phyloP scores from a whole-genome alignment of 805 yeast genomes.

The Teunomyces stri region DNA sequence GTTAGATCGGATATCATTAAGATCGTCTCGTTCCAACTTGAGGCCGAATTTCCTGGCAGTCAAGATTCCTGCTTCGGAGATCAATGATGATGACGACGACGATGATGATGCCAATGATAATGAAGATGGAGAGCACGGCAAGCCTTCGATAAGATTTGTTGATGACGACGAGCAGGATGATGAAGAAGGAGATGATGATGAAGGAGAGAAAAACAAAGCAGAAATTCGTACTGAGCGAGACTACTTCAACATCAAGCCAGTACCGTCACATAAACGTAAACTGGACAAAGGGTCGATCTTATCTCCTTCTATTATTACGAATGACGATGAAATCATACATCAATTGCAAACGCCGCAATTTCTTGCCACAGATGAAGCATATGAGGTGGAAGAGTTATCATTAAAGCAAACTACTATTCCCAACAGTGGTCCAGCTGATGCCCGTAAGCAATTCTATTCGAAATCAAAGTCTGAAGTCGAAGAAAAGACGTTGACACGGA shows the following conservation, averaged over 20 bases:
- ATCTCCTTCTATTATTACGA: constrained; percentile 37
- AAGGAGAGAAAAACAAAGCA: constrained; percentile 12
- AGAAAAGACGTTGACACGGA: constrained; percentile 24
- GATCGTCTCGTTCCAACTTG: constrained; percentile 36
- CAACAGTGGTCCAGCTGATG: constrained; percentile 6
- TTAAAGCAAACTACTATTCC: not conserved
- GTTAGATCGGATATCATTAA: constrained; percentile 28
- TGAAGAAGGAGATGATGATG: constrained; percentile 12
- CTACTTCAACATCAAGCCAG: not conserved
- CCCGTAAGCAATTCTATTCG: constrained; percentile 10
- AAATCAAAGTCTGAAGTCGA: constrained; percentile 6
- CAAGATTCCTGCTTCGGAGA: constrained; percentile 65
- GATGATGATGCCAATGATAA: constrained; percentile 42
- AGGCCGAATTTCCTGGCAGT: constrained; percentile 70
- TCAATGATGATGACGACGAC: constrained; percentile 54
- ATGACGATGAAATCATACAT: constrained; percentile 34
- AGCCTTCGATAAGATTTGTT: constrained; percentile 62
- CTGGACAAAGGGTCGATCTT: constrained; percentile 9
- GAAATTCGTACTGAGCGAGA: not conserved
- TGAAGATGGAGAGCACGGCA: constrained; percentile 18
- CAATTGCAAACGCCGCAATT: constrained; percentile 36
- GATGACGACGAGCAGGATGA: constrained; percentile 35
- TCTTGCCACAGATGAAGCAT: constrained; percentile 20
- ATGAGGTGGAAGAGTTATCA: not conserved
- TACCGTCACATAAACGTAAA: constrained; percentile 25